Conservation (phyloP, 208 protist species). For the Acanthamoeba castellanii region DNA sequence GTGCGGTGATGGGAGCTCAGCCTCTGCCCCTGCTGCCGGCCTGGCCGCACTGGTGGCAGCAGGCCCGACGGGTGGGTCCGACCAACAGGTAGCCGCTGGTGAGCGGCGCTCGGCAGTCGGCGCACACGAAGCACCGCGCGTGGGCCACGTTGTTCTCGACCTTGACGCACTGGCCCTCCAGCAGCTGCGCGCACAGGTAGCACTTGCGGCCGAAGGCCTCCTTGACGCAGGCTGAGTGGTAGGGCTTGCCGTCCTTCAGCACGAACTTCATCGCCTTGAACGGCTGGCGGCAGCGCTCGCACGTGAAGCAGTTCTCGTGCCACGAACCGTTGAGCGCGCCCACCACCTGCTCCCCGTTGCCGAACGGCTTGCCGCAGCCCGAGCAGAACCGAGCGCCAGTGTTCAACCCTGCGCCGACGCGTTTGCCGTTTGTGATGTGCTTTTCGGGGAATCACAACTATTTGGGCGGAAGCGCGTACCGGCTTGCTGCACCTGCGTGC, state of each 20-base stretch:
- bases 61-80: neutral
- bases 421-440: neutral
- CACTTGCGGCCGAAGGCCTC: conserved; percentile 55
- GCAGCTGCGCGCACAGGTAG: conserved; percentile 45
- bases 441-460: too few species aligned
- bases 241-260: conserved; percentile 50
- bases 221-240: conserved; percentile 40
- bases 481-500: conserved; percentile 26
- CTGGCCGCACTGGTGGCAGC: conserved; percentile 4
- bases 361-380: conserved; percentile 23
- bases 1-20: neutral
- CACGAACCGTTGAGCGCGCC: conserved; percentile 34
- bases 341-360: conserved; percentile 22
- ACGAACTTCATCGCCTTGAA: conserved; percentile 68
- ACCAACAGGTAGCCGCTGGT: conserved; percentile 26
- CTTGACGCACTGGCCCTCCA: conserved; percentile 66
- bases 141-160: conserved; percentile 41
- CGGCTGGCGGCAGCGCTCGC: conserved; percentile 15
- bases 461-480: neutral
- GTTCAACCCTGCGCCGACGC: neutral
- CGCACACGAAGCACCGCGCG: conserved; percentile 55
- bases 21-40: neutral
- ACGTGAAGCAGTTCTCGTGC: conserved; percentile 53
- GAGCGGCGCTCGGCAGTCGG: conserved; percentile 32
- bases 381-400: conserved; percentile 26